Evolutionary conservation across 2,329 filamentous ascomycete species (phyloP).

Genomic region (Thielaviopsis ethacetica): DNA sequence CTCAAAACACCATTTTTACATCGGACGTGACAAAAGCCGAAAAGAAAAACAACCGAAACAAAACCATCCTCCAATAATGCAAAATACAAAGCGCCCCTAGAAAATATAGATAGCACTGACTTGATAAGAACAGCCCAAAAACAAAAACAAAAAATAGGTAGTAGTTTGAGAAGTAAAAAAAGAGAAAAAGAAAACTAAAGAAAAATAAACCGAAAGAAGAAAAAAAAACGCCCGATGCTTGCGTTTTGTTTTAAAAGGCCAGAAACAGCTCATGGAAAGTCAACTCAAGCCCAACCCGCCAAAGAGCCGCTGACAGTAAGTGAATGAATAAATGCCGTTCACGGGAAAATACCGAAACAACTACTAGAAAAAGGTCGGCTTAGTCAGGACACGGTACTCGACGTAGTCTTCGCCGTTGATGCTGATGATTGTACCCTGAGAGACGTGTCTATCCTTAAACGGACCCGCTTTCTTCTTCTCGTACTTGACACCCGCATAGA

Average conservation of each 20-base stretch:
- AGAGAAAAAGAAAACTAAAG: background rate
- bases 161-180: background rate
- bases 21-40: background rate
- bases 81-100: background rate
- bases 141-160: background rate
- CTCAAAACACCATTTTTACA: background rate
- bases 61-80: background rate
- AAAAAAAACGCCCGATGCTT: background rate
- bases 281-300: background rate
- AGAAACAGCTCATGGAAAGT: background rate
- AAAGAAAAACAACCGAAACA: background rate
- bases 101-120: background rate
- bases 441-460: slow-evolving; percentile 47
- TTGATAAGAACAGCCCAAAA: background rate
- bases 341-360: background rate
- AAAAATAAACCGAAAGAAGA: background rate
- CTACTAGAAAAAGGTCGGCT: slow-evolving; percentile 40
- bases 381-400: slow-evolving; percentile 48
- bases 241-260: background rate
- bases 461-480: slow-evolving; percentile 44
- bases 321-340: background rate
- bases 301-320: too few relatives aligned
- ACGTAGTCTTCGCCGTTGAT: slow-evolving; percentile 53
- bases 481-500: slow-evolving; percentile 43
- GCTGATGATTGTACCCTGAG: slow-evolving; percentile 41